These are phyloP conservation scores for Pleurotus platypus DNA, from an alignment of 768 basidiomycete species.

Conservation along the genomic window DNA sequence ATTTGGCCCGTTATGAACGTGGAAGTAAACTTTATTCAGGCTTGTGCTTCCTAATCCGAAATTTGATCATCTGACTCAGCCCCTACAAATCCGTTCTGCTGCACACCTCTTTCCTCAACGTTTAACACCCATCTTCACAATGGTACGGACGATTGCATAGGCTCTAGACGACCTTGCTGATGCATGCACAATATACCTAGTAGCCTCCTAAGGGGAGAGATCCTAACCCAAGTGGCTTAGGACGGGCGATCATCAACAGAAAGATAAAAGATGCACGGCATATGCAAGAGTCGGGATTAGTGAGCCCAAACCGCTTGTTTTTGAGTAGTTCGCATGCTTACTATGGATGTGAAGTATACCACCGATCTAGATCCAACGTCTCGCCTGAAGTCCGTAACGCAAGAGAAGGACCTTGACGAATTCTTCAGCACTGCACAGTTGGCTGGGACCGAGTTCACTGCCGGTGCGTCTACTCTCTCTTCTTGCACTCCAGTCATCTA, in stretches of 20 bases:
- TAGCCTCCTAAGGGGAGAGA: constrained; percentile 60
- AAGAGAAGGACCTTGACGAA: constrained; percentile 93
- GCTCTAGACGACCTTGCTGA: background rate
- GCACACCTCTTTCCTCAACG: no score
- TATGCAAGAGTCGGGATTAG: constrained; percentile 62
- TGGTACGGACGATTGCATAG: no score
- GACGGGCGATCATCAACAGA: constrained; percentile 93
- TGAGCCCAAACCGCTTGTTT: constrained; percentile 28
- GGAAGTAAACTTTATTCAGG: background rate
- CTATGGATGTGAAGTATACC: constrained; percentile 23
- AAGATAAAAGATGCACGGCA: constrained; percentile 73
- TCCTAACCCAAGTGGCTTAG: constrained; percentile 78
- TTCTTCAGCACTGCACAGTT: constrained; percentile 93
- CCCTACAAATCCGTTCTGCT: no score
- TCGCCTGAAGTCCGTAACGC: constrained; percentile 87
- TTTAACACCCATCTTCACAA: background rate
- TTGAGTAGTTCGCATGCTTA: background rate
- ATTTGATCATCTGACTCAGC: no score
- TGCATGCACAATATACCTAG: background rate
- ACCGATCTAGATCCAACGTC: constrained; percentile 67
- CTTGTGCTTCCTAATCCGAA: no score
- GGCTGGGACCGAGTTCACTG: constrained; percentile 94
- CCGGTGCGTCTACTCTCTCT: constrained; percentile 51
- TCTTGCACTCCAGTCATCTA: background rate
- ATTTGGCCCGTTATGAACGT: background rate